Percentiles rank a stretch among this genome's conserved stretches.
phyloP scores from a whole-genome alignment of 2,329 filamentous ascomycete species.

The Colletotrichum tamarilloi region DNA sequence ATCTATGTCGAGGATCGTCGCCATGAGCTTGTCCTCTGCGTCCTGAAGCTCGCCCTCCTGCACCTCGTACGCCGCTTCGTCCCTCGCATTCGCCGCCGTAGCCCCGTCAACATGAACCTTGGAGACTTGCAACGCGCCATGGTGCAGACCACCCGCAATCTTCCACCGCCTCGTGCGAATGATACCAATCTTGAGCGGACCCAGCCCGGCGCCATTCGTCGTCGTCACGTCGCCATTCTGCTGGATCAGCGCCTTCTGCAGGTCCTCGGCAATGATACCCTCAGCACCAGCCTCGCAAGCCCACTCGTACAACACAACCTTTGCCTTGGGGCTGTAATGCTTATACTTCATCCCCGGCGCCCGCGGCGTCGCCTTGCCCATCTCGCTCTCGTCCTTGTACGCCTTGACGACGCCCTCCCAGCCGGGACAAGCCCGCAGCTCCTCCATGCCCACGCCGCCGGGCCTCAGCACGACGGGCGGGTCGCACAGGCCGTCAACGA shows the following conservation, averaged over 20 bases:
- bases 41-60: constrained; percentile 52
- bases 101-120: constrained; percentile 42
- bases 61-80: constrained; percentile 52
- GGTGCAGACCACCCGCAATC: constrained; percentile 53
- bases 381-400: constrained; percentile 81
- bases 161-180: constrained; percentile 68
- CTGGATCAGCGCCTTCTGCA: constrained; percentile 40
- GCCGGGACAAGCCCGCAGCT: constrained; percentile 77
- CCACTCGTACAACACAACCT: constrained; percentile 84
- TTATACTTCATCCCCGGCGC: constrained; percentile 99
- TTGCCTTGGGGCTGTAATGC: constrained; percentile 93
- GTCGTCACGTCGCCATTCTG: constrained; percentile 27
- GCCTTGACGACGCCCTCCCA: constrained; percentile 84
- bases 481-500: constrained; percentile 87
- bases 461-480: constrained; percentile 88
- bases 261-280: constrained; percentile 50
- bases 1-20: constrained; percentile 73
- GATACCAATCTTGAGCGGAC: constrained; percentile 56
- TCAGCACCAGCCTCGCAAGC: constrained; percentile 47
- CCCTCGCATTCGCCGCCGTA: constrained; percentile 38
- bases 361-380: constrained; percentile 73
- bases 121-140: constrained; percentile 43
- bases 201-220: constrained; percentile 38
- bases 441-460: constrained; percentile 86
- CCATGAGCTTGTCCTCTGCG: constrained; percentile 45